Evolutionary conservation across 2,329 filamentous ascomycete genomes (phyloP).

Genomic region (Dryadomyces sulphureus): DNA sequence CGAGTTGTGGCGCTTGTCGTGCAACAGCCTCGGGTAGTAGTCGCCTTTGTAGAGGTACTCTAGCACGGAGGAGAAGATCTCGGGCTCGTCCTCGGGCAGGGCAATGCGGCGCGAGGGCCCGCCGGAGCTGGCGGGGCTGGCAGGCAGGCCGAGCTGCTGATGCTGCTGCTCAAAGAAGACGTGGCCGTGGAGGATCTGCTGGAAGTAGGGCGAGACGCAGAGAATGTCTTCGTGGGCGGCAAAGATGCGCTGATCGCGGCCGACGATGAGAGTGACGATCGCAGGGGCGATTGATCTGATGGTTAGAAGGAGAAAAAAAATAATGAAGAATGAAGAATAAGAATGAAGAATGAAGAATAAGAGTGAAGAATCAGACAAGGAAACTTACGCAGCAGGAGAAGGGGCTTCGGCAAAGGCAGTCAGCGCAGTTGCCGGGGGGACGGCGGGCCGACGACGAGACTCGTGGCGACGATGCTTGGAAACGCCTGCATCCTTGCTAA

Average conservation of each 20-base stretch:
- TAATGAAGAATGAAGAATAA: neutral
- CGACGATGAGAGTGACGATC: conserved; percentile 69
- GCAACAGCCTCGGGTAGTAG: conserved; percentile 71
- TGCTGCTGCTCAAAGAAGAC: conserved; percentile 37
- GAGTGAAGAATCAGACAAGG: conserved; percentile 9
- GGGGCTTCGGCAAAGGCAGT: conserved; percentile 13
- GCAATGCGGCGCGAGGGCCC: conserved; percentile 49
- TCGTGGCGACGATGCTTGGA: conserved; percentile 33
- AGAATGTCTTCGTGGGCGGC: conserved; percentile 84
- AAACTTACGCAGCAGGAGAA: conserved; percentile 22
- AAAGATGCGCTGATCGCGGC: conserved; percentile 73
- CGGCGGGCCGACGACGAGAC: conserved; percentile 27
- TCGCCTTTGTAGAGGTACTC: conserved; percentile 92
- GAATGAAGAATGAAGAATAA: neutral
- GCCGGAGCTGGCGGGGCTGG: neutral
- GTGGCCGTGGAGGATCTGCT: conserved; percentile 44
- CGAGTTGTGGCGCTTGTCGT: conserved; percentile 65
- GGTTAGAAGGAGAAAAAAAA: neutral
- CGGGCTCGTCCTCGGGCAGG: conserved; percentile 73
- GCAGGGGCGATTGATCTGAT: conserved; percentile 43
- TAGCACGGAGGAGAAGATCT: conserved; percentile 79
- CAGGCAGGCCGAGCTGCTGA: too few relatives aligned
- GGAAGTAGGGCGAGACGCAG: conserved; percentile 65
- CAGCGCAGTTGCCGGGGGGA: conserved; percentile 25
- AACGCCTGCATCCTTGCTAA: conserved; percentile 38